These are phyloP conservation scores for Colletotrichum agaves DNA, from an alignment of 2,329 filamentous ascomycete genomes.

Conservation along the genomic window DNA sequence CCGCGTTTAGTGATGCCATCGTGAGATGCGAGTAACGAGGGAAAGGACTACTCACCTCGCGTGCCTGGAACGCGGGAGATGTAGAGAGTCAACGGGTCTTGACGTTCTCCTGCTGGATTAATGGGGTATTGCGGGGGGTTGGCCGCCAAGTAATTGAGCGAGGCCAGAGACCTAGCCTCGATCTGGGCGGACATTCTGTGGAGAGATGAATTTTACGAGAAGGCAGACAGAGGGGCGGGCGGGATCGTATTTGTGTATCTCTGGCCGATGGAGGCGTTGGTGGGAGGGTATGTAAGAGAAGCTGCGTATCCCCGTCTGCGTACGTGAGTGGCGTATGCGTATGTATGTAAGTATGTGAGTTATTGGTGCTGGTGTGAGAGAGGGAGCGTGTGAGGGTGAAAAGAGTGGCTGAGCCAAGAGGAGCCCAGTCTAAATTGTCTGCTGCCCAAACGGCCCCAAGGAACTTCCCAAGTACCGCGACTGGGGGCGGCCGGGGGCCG, in stretches of 20 bases:
- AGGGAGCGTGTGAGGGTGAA: conserved; percentile 13
- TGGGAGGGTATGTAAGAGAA: background rate
- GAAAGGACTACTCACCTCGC: conserved; percentile 66
- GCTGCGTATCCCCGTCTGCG: background rate
- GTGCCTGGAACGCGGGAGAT: conserved; percentile 94
- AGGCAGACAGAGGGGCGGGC: background rate
- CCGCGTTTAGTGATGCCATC: conserved; percentile 41
- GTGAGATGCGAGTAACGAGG: conserved; percentile 5
- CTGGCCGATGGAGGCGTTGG: background rate
- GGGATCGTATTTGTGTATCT: conserved; percentile 5
- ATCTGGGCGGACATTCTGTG: conserved; percentile 56
- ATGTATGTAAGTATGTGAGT: background rate
- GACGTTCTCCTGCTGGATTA: conserved; percentile 75
- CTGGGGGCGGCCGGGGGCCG: background rate
- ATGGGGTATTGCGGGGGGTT: conserved; percentile 89
- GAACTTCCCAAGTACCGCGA: conserved; percentile 20
- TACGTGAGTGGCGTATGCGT: conserved; percentile 6
- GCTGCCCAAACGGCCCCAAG: background rate
- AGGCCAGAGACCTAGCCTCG: conserved; percentile 85
- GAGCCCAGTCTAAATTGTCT: conserved; percentile 24
- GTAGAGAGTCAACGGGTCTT: conserved; percentile 84
- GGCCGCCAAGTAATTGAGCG: conserved; percentile 81
- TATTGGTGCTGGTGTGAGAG: background rate
- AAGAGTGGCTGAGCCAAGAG: conserved; percentile 32
- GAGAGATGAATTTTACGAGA: background rate